Evolutionary conservation across 1,284 basidiomycete genomes (phyloP), one percentile per base, ranked within the genome.

Genomic region (Sporisorium scitamineum): DNA sequence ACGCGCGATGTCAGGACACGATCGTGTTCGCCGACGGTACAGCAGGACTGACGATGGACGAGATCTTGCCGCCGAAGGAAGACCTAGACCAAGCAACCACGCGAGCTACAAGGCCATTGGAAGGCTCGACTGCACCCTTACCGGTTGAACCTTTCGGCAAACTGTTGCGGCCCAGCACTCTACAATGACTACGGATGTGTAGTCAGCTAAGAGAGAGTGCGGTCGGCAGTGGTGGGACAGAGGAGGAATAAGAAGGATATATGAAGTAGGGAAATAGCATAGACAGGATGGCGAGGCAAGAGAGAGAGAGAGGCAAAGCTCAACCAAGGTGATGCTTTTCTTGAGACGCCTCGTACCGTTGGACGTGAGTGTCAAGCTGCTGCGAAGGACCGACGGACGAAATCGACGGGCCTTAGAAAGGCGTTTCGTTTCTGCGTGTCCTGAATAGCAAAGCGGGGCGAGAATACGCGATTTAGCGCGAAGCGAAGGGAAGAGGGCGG

Each of bases 61-160:
- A 56, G 32, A 58, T 11, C 56, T 48, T 50, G 52, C 26, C 32
- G n/a, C 32, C 34, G 45, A 50, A 37, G 44, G 18, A 54, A 44
- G 58, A 60, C 24, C 41, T 44, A 41, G 58, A 53, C 51, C 32
- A n/a, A 22, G 14, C 24, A 22, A 54, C 18, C 2, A 29, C 41
- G 50, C 52, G 39, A 39, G 52, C 59, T 61, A 61, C 24, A 32
- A 39, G 41, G 31, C 42, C 57, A 59, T 52, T 20, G 41, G 39
- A 39, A 26, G 44, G 31, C 54, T 55, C 41, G 50, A 32, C n/a
- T 52, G n/a, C 22, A 22, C 39, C 41, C 53, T 54, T n/a, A 32
- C 39, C 34, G 18, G 10, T 32, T 22, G 42, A 24, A 26, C 14
- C 31, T 56, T 22, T 47, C 14, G 5, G 59, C 27, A 8, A 32